Evolutionary conservation across 2,329 filamentous ascomycete genomes (phyloP), one percentile per base, ranked within the genome.

Genomic region (Penicillium fuscoglaucum): DNA sequence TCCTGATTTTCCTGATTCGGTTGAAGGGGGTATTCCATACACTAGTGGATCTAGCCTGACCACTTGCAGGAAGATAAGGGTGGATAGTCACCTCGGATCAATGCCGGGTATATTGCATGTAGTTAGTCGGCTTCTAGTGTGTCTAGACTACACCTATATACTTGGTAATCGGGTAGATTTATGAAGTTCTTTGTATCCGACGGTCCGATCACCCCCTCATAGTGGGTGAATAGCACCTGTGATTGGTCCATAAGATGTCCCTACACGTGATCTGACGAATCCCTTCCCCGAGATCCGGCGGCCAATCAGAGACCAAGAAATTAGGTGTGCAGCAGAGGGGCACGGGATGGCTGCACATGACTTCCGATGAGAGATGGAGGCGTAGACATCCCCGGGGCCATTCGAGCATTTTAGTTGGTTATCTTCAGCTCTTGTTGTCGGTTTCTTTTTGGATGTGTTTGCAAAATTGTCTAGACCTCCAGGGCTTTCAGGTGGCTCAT

Each of bases 321-420:
- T 29, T 29, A 41, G 40, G 62, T 65, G 63, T 62, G 63, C 49
- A 52, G 61, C 63, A 59, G 69, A 68, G 66, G 72, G 71, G 68
- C 74, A 76, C 72, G 74, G 74, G 74, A 74, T 68, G 59, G 54
- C 58, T 64, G 68, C 74, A 76, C 72, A 70, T 76, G 74, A 76
- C 69, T 57, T 47, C 7, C 29, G 49, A 60, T 17, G 54, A 47
- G 44, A 47, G 21, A 57, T 41, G 41, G 49, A 57, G 46, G 44
- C 52, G 46, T 53, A 50, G 57, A 60, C 15, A 61, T 64, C 64
- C 26, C 43, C 43, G 17, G 43, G 26, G 26, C 24, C 57, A 59
- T 60, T 58, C 19, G 45, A 52, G 57, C 60, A 59, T 53, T 43
- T 49, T 44, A 58, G 41, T 50, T 52, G 49, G 50, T 58, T 58